These are phyloP conservation scores for Sarcodon sp. DNA, from an alignment of 768 basidiomycete species.

Conservation along the genomic window DNA sequence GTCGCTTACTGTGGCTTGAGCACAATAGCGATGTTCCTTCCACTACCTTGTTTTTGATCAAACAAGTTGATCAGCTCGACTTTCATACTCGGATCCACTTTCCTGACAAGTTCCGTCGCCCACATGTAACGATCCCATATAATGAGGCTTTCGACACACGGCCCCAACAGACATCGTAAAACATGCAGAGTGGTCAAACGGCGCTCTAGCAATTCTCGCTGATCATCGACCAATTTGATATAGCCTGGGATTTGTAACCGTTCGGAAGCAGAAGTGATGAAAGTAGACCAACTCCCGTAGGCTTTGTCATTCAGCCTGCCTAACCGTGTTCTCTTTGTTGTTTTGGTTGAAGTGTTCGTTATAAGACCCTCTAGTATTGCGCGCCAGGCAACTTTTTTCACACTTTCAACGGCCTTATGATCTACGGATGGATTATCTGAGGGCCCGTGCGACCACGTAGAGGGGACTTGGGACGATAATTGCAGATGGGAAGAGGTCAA, in stretches of 20 bases:
- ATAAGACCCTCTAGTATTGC: slow-evolving; percentile 36
- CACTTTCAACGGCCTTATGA: slow-evolving; percentile 19
- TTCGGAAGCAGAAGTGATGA: no score
- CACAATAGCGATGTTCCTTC: slow-evolving; percentile 57
- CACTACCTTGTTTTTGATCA: slow-evolving; percentile 61
- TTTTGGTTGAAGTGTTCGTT: slow-evolving; percentile 1
- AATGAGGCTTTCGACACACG: slow-evolving; percentile 53
- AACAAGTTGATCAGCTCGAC: slow-evolving; percentile 49
- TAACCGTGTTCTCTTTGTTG: slow-evolving; percentile 16
- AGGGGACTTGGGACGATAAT: slow-evolving; percentile 60
- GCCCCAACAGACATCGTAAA: slow-evolving; percentile 56
- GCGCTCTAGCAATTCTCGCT: slow-evolving; percentile 16
- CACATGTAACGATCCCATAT: slow-evolving; percentile 49
- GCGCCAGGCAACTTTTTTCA: slow-evolving; percentile 47
- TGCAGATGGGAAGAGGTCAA: slow-evolving; percentile 45
- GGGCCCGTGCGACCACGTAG: slow-evolving; percentile 38
- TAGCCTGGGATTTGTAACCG: slow-evolving; percentile 9
- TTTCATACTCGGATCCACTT: no score
- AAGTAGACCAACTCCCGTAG: slow-evolving; percentile 37
- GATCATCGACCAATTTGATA: slow-evolving; percentile 6
- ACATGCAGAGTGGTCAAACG: slow-evolving; percentile 49
- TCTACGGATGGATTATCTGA: slow-evolving; percentile 35
- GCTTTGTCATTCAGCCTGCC: slow-evolving; percentile 38
- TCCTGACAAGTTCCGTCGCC: slow-evolving; percentile 27
- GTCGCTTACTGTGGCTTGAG: no score